phyloP scores from a whole-genome alignment of 2,329 filamentous ascomycete genomes.

The Microcyclospora tardicrescens region DNA sequence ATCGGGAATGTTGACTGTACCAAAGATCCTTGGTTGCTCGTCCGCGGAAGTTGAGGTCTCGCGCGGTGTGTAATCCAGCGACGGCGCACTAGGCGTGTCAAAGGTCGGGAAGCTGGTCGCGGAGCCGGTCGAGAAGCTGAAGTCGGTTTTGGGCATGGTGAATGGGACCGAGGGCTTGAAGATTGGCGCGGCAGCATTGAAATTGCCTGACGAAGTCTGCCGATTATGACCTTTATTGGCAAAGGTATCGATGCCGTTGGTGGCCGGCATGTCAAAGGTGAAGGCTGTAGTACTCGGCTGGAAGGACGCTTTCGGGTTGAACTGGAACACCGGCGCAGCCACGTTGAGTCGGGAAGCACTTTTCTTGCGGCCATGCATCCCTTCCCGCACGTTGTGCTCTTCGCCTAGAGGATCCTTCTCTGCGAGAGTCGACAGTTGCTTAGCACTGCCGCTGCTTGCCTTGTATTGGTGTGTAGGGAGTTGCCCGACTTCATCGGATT shows the following conservation, averaged over 20 bases:
- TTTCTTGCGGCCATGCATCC: conserved; percentile 43
- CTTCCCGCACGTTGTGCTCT: conserved; percentile 47
- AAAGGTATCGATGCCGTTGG: conserved; percentile 1
- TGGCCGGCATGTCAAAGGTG: conserved; percentile 3
- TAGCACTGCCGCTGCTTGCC: background rate
- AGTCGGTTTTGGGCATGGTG: conserved; percentile 18
- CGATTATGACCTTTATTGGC: conserved; percentile 9
- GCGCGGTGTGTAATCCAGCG: background rate
- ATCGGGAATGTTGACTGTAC: conserved; percentile 48
- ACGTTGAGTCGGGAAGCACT: conserved; percentile 66
- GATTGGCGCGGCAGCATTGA: conserved; percentile 46
- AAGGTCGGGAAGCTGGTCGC: conserved; percentile 16
- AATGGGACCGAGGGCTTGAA: conserved; percentile 21
- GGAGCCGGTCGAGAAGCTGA: conserved; percentile 23
- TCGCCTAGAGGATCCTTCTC: conserved; percentile 13
- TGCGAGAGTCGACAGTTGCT: conserved; percentile 1
- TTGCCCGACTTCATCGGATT: conserved; percentile 1
- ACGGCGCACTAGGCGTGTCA: background rate
- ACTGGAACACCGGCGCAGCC: conserved; percentile 77
- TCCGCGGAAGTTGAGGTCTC: conserved; percentile 26
- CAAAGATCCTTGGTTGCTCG: conserved; percentile 22
- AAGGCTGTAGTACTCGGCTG: conserved; percentile 19
- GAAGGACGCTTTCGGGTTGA: conserved; percentile 46
- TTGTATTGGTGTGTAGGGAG: conserved; percentile 3
- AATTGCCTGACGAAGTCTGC: conserved; percentile 25